Evolutionary conservation across 768 basidiomycete genomes (phyloP), one percentile per base, ranked within the genome.

Genomic region (Mycena olivaceomarginata): DNA sequence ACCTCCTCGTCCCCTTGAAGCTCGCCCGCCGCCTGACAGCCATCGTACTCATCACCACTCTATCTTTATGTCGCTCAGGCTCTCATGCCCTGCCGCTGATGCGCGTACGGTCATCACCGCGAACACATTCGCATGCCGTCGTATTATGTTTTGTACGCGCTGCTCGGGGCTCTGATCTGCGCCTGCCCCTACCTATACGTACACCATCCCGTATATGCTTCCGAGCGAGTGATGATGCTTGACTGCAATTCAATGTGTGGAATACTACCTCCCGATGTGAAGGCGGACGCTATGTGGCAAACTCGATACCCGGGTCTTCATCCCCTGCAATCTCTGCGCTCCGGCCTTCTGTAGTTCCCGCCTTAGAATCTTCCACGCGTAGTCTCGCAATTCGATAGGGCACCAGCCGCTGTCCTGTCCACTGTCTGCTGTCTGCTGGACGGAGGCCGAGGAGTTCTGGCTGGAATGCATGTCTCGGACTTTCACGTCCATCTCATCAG

Each of bases 61-160:
- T 73, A 73, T 73, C 64, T 66, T 57, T 73, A 66, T 57, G 40
- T 59, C 60, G 46, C 10, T 62, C 67, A 0, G 10, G 39, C 64
- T 63, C 63, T 57, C 70, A 64, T 41, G 53, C 72, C 72, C 64
- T 53, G 57, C 66, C 48, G 66, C 65, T 72, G 64, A 51, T 41
- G n/a, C 15, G 63, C 31, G 46, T n/a, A 8, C 37, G 72, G 43
- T 68, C 56, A 74, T 74, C 57, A 60, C 56, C 56, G 56, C 37
- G 66, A 48, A 39, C 56, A 41, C 25, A 60, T 62, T 59, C 51
- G 64, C 40, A 65, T n/a, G 51, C 22, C 51, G 15, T 7, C 15
- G 45, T 51, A 57, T 74, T 62, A 74, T 74, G 72, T 74, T 45
- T 67, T 40, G 45, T 68, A 62, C 72, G 72, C 57, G 37, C 72